Conservation (phyloP, 75 land plant species). For the Ceratopteris richardii region DNA sequence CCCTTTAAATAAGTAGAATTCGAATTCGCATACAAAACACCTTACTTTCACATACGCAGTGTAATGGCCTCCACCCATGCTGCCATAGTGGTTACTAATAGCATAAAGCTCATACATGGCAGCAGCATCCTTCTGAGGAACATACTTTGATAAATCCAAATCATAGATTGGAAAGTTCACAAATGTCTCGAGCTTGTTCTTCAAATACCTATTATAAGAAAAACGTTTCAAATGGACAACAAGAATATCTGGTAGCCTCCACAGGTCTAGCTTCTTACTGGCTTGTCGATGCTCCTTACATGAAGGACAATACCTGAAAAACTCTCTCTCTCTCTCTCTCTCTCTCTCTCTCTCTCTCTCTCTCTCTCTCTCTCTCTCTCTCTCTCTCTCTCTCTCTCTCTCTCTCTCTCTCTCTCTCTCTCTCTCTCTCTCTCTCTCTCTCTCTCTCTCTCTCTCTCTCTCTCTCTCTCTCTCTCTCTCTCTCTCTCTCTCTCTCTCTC, state of each 20-base stretch:
- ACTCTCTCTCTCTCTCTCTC: too few relatives aligned
- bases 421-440: too few relatives aligned
- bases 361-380: too few relatives aligned
- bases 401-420: too few relatives aligned
- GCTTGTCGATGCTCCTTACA: conserved; percentile 82
- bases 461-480: too few relatives aligned
- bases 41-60: conserved; percentile 69
- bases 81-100: conserved; percentile 79
- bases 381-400: too few relatives aligned
- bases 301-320: conserved; percentile 69
- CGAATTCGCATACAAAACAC: neutral
- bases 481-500: too few relatives aligned
- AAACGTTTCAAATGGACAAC: conserved; percentile 86
- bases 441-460: too few relatives aligned
- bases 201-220: conserved; percentile 62
- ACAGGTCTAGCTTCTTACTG: conserved; percentile 75
- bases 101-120: conserved; percentile 59
- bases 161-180: conserved; percentile 67
- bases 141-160: conserved; percentile 48
- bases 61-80: conserved; percentile 90
- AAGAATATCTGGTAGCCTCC: conserved; percentile 82
- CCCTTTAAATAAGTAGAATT: neutral
- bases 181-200: conserved; percentile 77
- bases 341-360: too few relatives aligned
- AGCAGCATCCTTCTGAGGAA: conserved; percentile 22